phyloP scores from a whole-genome alignment of 2,329 filamentous ascomycete genomes.

The Hortaea werneckii region DNA sequence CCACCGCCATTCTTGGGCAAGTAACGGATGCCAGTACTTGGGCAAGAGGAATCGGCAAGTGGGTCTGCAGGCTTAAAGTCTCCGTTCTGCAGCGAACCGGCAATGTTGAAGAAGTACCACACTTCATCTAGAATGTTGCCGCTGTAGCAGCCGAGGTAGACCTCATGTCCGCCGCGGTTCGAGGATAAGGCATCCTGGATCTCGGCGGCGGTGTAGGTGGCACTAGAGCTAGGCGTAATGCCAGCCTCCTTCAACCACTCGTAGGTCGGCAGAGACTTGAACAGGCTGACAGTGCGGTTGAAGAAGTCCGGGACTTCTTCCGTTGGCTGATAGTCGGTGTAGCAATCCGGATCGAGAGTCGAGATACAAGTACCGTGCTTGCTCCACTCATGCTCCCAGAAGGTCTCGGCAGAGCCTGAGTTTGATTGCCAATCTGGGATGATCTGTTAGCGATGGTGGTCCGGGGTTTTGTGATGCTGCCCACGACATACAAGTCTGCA shows the following conservation, averaged over 20 bases:
- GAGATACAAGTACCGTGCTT: constrained; percentile 67
- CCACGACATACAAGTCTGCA: constrained; percentile 46
- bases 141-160: constrained; percentile 48
- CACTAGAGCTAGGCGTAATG: constrained; percentile 43
- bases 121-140: constrained; percentile 40
- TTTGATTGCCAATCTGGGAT: constrained; percentile 58
- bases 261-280: constrained; percentile 57
- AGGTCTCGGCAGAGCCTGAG: constrained; percentile 50
- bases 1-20: constrained; percentile 41
- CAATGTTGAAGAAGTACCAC: constrained; percentile 56
- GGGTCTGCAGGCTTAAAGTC: constrained; percentile 46
- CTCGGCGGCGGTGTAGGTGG: constrained; percentile 49
- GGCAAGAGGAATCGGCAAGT: constrained; percentile 52
- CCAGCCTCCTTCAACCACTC: constrained; percentile 51
- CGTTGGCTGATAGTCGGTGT: constrained; percentile 45
- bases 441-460: too few species aligned
- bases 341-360: constrained; percentile 56
- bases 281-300: constrained; percentile 53
- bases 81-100: constrained; percentile 49
- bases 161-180: constrained; percentile 44
- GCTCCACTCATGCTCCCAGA: constrained; percentile 62
- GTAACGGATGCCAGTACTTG: constrained; percentile 53
- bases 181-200: constrained; percentile 50
- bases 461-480: too few species aligned
- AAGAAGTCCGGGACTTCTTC: constrained; percentile 63